These are phyloP conservation scores for Onygenales sp. DNA, from an alignment of 2,329 filamentous ascomycete genomes.

Conservation along the genomic window DNA sequence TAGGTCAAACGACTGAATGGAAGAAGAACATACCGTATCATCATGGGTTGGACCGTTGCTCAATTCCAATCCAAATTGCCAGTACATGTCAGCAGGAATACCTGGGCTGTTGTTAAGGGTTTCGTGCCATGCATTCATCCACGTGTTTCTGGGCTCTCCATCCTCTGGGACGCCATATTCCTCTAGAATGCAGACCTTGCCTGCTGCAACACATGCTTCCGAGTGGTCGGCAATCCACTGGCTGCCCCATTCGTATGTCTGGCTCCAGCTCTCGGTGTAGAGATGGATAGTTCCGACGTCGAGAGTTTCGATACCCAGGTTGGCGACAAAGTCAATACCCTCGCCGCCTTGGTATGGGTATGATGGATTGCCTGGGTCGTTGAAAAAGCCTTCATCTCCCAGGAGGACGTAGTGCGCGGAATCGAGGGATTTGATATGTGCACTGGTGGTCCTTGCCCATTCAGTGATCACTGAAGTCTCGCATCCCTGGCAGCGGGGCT, in stretches of 20 bases:
- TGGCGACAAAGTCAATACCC: conserved; percentile 43
- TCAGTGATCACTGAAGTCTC: conserved; percentile 46
- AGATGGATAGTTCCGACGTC: conserved; percentile 49
- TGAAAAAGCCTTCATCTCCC: conserved; percentile 55
- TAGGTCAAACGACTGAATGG: not conserved
- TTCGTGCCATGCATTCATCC: conserved; percentile 26
- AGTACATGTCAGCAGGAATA: conserved; percentile 29
- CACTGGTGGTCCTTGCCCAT: conserved; percentile 50
- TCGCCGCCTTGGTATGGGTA: conserved; percentile 46
- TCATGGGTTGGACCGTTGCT: conserved; percentile 20
- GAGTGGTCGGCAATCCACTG: conserved; percentile 41
- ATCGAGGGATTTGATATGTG: conserved; percentile 57
- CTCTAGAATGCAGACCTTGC: conserved; percentile 34
- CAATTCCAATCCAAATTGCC: conserved; percentile 28
- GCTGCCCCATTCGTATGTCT: conserved; percentile 34
- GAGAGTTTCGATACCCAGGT: conserved; percentile 44
- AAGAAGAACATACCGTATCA: conserved; percentile 10
- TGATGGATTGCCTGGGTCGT: conserved; percentile 36
- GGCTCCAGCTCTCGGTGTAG: conserved; percentile 38
- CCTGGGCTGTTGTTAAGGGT: conserved; percentile 24
- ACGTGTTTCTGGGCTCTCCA: conserved; percentile 17
- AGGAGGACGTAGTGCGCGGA: conserved; percentile 52
- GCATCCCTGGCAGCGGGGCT: conserved; percentile 55
- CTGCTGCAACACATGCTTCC: conserved; percentile 24
- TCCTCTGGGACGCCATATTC: conserved; percentile 26